Conservation (phyloP, 805 yeast genomes). For the Saturnispora serradocipensis region DNA sequence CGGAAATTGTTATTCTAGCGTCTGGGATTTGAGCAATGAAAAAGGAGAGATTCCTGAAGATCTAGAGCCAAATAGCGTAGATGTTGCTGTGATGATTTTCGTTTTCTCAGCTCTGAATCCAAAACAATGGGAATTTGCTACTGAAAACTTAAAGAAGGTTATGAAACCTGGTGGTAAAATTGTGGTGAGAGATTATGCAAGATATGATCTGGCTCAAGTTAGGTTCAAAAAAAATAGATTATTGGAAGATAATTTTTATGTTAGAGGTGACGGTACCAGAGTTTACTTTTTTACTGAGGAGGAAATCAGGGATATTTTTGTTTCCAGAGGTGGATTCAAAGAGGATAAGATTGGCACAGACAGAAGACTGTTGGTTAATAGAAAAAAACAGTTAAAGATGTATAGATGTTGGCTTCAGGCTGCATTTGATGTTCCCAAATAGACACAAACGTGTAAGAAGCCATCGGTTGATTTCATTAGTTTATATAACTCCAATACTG, state of each 20-base stretch:
- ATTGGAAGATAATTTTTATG: slow-evolving; percentile 87
- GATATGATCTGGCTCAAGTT: slow-evolving; percentile 93
- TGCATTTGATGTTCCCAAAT: slow-evolving; percentile 42
- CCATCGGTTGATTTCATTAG: slow-evolving; percentile 51
- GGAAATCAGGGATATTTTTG: slow-evolving; percentile 69
- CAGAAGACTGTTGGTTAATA: slow-evolving; percentile 79
- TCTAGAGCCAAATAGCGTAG: slow-evolving; percentile 71
- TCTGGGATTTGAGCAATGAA: slow-evolving; percentile 89
- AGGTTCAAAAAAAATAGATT: slow-evolving; percentile 83
- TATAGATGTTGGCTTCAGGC: slow-evolving; percentile 96
- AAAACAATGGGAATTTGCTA: slow-evolving; percentile 79
- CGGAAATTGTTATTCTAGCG: slow-evolving; percentile 61
- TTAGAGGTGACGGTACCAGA: slow-evolving; percentile 96
- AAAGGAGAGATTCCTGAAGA: slow-evolving; percentile 74
- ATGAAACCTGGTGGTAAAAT: slow-evolving; percentile 91
- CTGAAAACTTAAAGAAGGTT: slow-evolving; percentile 55
- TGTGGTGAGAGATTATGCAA: slow-evolving; percentile 87
- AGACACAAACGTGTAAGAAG: slow-evolving; percentile 44
- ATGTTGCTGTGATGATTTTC: slow-evolving; percentile 89
- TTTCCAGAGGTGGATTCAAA: slow-evolving; percentile 40
- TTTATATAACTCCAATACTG: slow-evolving; percentile 37
- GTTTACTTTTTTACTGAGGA: slow-evolving; percentile 96
- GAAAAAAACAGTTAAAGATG: slow-evolving; percentile 91
- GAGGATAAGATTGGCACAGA: slow-evolving; percentile 81
- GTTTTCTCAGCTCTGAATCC: slow-evolving; percentile 91